These are phyloP conservation scores for Haplosporangium sp. DNA, from an alignment of 371 early-diverging fungal genomes.

Conservation along the genomic window DNA sequence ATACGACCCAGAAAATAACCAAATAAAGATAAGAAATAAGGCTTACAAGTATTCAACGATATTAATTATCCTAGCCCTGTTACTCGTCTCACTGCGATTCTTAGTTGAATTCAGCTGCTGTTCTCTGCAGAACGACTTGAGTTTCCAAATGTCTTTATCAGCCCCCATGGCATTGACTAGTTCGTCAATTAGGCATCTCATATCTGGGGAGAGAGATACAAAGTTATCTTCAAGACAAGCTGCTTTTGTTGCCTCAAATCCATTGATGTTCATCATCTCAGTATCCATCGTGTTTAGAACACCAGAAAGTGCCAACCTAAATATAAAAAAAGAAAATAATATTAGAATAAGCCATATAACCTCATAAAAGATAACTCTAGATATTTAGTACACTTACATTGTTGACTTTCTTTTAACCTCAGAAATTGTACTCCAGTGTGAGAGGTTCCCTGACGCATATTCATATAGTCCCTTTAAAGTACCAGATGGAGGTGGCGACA, in stretches of 20 bases:
- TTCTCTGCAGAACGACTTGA: too few species aligned
- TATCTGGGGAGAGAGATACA: too few species aligned
- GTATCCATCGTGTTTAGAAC: not conserved
- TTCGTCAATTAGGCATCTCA: too few species aligned
- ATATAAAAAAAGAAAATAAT: constrained; percentile 3
- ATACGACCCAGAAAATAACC: too few species aligned
- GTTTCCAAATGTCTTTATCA: too few species aligned
- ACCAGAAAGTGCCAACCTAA: not conserved
- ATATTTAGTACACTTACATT: constrained; percentile 2
- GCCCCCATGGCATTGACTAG: too few species aligned
- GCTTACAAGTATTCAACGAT: too few species aligned
- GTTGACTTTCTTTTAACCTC: not conserved
- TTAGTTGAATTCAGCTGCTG: too few species aligned
- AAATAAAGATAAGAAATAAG: too few species aligned
- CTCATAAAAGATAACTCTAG: not conserved
- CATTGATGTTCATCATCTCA: not conserved
- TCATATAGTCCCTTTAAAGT: not conserved
- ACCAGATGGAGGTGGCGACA: not conserved
- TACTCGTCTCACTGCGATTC: too few species aligned
- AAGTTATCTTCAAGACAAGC: not conserved
- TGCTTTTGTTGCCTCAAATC: not conserved
- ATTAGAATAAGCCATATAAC: not conserved
- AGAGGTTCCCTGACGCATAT: not conserved
- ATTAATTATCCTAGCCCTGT: too few species aligned
- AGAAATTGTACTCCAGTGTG: not conserved